Base-by-base conservation (phyloP, 129 eudicot species). In the Artemisia argyi region DNA sequence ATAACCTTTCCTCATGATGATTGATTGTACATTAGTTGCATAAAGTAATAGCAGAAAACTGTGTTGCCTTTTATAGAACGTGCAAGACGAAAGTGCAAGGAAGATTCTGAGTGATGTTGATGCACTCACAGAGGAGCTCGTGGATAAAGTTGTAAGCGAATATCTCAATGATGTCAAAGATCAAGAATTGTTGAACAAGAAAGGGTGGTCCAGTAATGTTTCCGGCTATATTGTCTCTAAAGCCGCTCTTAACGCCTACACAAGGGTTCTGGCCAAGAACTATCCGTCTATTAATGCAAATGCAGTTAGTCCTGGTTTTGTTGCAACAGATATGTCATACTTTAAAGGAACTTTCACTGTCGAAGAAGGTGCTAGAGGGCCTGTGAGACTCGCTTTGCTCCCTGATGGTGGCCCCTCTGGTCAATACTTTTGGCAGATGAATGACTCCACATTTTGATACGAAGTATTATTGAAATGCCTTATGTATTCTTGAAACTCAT, bases 311-410 rank as follows among this genome's bases (percentile, higher is more conserved):
- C 90, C 92, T 47, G 92, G 92, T 5, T 69, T 44, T 81, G 89
- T 87, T 4, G 81, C 76, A 7, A 87, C 89, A 0, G 87, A 81
- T 26, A 48, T 87, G 28, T 81, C 69, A 17, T 52, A 15, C 47
- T 59, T 81, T 50, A 72, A 48, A 13, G 89, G 92, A 19, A 46
- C 30, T 16, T 50, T 72, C 14, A 73, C 83, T 0, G 85, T 68
- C 32, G 87, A 86, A 80, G 80, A 86, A 80, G 91, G 87, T 22
- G 91, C 85, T 2, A 53, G 52, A 61, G 75, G 83, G 13, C 77
- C 69, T 0, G 77, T 81, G 62, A 75, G 28, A 28, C 60, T 84
- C 35, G 82, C 88, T 61, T 69, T 84, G 82, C 3, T 65, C 53
- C 78, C 83, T 17, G 58, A 71, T 48, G 82, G 66, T 3, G 79